These are phyloP conservation scores for Rhamnella rubrinervis DNA, from an alignment of 331 rosid species.

Conservation along the genomic window DNA sequence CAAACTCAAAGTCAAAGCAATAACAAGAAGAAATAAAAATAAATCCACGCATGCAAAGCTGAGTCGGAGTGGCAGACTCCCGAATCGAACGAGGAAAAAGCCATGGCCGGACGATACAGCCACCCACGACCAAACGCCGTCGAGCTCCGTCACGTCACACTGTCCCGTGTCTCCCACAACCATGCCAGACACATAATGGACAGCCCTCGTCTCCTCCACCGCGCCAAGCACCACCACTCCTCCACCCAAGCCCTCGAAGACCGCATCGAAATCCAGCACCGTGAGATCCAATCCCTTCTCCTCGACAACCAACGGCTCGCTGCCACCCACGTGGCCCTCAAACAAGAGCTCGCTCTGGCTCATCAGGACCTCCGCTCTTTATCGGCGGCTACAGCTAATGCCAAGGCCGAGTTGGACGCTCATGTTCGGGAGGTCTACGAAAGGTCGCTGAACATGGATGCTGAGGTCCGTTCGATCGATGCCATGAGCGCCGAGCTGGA, in stretches of 20 bases:
- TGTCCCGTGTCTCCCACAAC: slow-evolving; percentile 4
- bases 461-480: slow-evolving; percentile 60
- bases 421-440: slow-evolving; percentile 71
- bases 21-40: too few species aligned
- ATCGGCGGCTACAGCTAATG: slow-evolving; percentile 44
- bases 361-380: slow-evolving; percentile 61
- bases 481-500: slow-evolving; percentile 55
- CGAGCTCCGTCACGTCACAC: background rate
- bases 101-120: slow-evolving; percentile 45
- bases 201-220: slow-evolving; percentile 32
- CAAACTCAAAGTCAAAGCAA: too few species aligned
- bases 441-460: slow-evolving; percentile 65
- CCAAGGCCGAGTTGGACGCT: slow-evolving; percentile 66
- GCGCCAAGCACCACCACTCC: slow-evolving; percentile 26
- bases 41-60: too few species aligned
- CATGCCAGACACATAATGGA: background rate
- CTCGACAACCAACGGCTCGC: slow-evolving; percentile 82
- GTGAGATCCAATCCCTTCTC: slow-evolving; percentile 74
- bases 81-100: too few species aligned
- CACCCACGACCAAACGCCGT: background rate
- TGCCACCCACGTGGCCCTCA: slow-evolving; percentile 78
- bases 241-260: slow-evolving; percentile 55
- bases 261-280: slow-evolving; percentile 52
- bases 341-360: slow-evolving; percentile 65
- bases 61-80: too few species aligned